Evolutionary conservation across 352 stramenopile species (phyloP), one percentile per base, ranked within the genome.

Genomic region (Globisporangium ultimum): DNA sequence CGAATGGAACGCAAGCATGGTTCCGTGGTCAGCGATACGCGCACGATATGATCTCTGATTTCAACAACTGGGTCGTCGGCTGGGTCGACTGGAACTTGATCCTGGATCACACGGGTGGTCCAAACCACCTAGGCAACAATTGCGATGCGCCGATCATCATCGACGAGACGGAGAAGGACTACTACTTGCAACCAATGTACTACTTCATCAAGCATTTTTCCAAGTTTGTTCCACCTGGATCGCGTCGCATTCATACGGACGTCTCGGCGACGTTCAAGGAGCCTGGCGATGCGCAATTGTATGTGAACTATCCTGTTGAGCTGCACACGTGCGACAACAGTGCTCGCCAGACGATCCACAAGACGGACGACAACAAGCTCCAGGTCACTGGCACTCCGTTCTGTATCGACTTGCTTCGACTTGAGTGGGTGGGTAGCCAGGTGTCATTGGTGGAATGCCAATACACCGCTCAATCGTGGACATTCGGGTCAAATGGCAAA

Each of bases 51-150:
- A 71, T 98, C 51, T 83, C 81, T 13, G 87, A 97, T 61, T 74
- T 95, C 32, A 97, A 95, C 72, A 91, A 95, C 64, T 86, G 77
- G 62, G 84, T 89, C 14, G 70, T 80, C 41, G 88, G 88, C 2
- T 98, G 91, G 91, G 84, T 96, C 41, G 89, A 98, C 74, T 98
- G 92, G 91, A 98, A 98, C 70, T 60, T 98, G 43, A 48, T 97
- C 8, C 75, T 98, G 0, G 87, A 96, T 54, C 76, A 89, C 66
- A 82, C 47, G 11, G 92, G 92, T 28, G 92, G 92, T 1, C 90
- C 91, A 8, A 98, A 97, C 74, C 88, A 97, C 73, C 60, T 88
- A 59, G 65, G 62, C 43, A 96, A 96, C 66, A 69, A 74, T 12
- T 91, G 80, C 53, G 83, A 92, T 34, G 79, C 87, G 6, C 83